These are phyloP conservation scores for Rhynchospora breviuscula DNA, from an alignment of 176 grass and related monocot genomes.

Conservation along the genomic window DNA sequence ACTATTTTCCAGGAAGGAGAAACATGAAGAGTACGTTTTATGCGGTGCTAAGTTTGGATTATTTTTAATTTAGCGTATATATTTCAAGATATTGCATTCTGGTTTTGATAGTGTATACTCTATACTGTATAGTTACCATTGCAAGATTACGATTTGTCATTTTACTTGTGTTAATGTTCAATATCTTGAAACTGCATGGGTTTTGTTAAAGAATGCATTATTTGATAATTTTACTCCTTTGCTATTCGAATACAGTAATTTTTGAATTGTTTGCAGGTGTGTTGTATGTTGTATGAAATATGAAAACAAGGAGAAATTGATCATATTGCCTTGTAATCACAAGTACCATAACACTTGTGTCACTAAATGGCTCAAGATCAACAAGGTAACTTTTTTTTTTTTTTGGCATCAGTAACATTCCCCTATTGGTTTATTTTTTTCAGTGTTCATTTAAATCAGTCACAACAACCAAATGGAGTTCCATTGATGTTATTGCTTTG, in stretches of 20 bases:
- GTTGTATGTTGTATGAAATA: constrained; percentile 78
- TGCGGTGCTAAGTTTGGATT: neutral
- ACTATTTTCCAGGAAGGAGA: constrained; percentile 81
- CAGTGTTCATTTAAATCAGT: neutral
- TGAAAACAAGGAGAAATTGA: constrained; percentile 73
- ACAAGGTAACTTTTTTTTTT: constrained; percentile 45
- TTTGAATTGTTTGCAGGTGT: constrained; percentile 57
- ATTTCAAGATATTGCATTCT: neutral
- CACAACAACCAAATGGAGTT: neutral
- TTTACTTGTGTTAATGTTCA: constrained; percentile 9
- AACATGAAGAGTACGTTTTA: constrained; percentile 70
- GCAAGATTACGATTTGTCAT: neutral
- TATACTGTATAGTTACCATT: neutral
- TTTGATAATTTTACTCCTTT: constrained; percentile 5
- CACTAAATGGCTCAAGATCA: constrained; percentile 78
- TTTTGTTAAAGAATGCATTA: neutral
- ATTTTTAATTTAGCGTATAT: neutral
- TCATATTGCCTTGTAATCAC: constrained; percentile 71
- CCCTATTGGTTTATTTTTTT: neutral
- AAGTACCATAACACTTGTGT: constrained; percentile 75
- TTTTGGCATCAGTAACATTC: neutral
- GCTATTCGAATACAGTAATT: neutral
- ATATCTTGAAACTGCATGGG: neutral
- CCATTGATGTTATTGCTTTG: constrained; percentile 4
- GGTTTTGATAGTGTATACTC: neutral